Evolutionary conservation across 2,329 filamentous ascomycete genomes (phyloP).

Genomic region (Dactylellina haptotyla): DNA sequence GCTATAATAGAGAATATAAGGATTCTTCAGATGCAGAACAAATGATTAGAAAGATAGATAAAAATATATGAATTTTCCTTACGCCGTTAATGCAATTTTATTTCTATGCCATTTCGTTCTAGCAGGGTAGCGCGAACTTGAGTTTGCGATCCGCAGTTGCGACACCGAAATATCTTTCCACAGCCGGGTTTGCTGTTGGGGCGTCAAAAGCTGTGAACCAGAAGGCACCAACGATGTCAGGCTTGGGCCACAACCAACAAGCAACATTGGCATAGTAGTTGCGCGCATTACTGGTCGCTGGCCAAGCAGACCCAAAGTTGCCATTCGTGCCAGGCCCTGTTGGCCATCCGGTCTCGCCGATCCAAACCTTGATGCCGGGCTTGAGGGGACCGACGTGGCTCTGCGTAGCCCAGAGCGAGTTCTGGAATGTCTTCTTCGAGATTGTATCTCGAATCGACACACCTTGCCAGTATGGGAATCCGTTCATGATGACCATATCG

Average conservation of each 20-base stretch:
- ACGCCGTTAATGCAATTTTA: constrained; percentile 19
- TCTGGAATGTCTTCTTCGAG: constrained; percentile 59
- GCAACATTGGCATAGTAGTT: constrained; percentile 72
- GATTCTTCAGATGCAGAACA: background rate
- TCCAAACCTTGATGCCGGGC: constrained; percentile 72
- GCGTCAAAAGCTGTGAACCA: constrained; percentile 57
- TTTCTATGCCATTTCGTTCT: background rate
- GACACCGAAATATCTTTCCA: constrained; percentile 37
- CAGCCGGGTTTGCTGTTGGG: constrained; percentile 16
- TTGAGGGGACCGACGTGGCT: constrained; percentile 71
- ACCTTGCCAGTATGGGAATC: constrained; percentile 57
- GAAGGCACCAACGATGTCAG: constrained; percentile 52
- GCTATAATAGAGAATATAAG: background rate
- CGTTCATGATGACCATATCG: constrained; percentile 48
- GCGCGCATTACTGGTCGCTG: constrained; percentile 69
- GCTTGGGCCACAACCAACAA: constrained; percentile 63
- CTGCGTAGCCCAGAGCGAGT: constrained; percentile 58
- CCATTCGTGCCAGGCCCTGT: too few relatives aligned
- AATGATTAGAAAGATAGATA: background rate
- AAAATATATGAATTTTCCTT: background rate
- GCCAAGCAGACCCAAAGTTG: constrained; percentile 71
- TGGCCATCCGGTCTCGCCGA: constrained; percentile 76
- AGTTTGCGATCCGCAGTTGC: constrained; percentile 27
- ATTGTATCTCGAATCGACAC: constrained; percentile 69
- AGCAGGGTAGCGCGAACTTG: constrained; percentile 40